Percentiles rank a stretch among this genome's conserved stretches.
Conservation (phyloP, 2,329 filamentous ascomycete genomes). For the Clonostachys rhizophaga region DNA sequence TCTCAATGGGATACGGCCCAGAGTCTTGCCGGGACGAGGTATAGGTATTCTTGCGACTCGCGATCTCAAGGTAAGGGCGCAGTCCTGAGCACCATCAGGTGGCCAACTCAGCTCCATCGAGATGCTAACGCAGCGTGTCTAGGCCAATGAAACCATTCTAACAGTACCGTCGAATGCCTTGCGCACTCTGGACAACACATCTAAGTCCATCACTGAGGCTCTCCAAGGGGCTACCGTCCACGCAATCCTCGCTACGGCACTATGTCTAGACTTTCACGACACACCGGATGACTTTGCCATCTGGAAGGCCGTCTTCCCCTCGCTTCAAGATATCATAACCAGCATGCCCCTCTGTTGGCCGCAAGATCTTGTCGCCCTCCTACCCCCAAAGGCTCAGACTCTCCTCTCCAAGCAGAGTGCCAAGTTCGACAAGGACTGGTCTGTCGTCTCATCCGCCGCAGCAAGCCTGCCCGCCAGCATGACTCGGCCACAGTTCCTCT, state of each 20-base stretch:
- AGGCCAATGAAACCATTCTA: conserved; percentile 51
- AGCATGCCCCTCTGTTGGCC: conserved; percentile 39
- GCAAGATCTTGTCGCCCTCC: conserved; percentile 31
- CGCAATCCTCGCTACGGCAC: conserved; percentile 65
- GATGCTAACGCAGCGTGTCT: conserved; percentile 42
- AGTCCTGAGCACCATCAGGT: conserved; percentile 56
- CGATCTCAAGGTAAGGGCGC: conserved; percentile 64
- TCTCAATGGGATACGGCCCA: conserved; percentile 60
- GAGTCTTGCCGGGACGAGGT: conserved; percentile 62
- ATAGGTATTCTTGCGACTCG: conserved; percentile 67
- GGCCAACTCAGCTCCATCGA: conserved; percentile 75
- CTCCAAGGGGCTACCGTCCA: conserved; percentile 58
- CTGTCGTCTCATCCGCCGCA: conserved; percentile 19
- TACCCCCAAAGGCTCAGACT: conserved; percentile 35
- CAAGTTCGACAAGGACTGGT: conserved; percentile 35
- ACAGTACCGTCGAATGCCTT: conserved; percentile 60
- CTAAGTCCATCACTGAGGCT: conserved; percentile 41
- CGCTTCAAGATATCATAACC: conserved; percentile 48
- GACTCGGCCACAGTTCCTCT: conserved; percentile 21
- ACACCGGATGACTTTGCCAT: conserved; percentile 12
- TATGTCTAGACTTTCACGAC: conserved; percentile 55
- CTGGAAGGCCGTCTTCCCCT: conserved; percentile 69
- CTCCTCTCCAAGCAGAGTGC: conserved; percentile 50
- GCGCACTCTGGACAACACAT: conserved; percentile 58
- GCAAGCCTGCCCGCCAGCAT: conserved; percentile 17